Percentiles rank a stretch among this genome's conserved stretches.
Conservation (phyloP, 495 filamentous ascomycete species). For the Neurospora intermedia region DNA sequence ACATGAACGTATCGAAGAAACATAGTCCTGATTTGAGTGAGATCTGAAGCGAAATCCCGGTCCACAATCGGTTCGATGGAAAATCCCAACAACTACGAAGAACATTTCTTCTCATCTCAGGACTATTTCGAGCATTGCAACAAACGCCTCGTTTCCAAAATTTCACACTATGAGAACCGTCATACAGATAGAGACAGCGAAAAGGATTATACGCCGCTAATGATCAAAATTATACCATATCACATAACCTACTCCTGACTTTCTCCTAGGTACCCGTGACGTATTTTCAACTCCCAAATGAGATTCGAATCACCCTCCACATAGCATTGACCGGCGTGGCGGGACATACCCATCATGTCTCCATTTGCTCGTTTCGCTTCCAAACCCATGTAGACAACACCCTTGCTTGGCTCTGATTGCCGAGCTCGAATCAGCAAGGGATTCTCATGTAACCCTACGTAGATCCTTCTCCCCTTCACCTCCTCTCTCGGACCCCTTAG, state of each 20-base stretch:
- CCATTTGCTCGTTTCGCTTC: background rate
- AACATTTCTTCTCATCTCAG: background rate
- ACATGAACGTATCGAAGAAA: background rate
- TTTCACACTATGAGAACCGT: background rate
- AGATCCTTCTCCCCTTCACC: background rate
- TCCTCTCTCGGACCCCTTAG: slow-evolving; percentile 30
- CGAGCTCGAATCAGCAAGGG: background rate
- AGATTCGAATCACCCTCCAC: background rate
- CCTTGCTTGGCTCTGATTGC: background rate
- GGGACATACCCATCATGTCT: background rate
- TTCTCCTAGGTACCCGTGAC: background rate
- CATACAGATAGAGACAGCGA: background rate
- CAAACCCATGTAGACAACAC: background rate
- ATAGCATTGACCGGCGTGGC: background rate
- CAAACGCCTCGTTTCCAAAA: background rate
- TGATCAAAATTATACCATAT: background rate
- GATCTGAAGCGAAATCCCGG: background rate
- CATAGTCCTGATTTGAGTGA: background rate
- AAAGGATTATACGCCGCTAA: background rate
- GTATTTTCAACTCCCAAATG: background rate
- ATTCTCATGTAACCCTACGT: background rate
- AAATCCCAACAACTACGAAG: background rate
- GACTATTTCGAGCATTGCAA: background rate
- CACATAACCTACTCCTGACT: background rate
- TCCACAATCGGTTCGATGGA: background rate